phyloP scores from a whole-genome alignment of 495 filamentous ascomycete species.

The Penicillium tannophilum region DNA sequence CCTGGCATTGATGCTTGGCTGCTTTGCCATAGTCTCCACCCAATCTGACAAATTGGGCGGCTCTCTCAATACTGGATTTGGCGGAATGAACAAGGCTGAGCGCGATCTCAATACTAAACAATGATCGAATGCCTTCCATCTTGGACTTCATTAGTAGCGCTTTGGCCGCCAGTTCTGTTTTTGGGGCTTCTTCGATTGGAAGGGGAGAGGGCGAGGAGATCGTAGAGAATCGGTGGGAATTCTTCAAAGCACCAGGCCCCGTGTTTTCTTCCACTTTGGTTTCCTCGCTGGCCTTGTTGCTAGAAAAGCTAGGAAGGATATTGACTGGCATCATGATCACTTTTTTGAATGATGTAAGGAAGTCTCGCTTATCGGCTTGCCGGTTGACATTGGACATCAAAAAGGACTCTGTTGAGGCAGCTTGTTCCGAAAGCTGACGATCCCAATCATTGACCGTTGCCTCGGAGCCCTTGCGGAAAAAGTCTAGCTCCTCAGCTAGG shows the following conservation, averaged over 20 bases:
- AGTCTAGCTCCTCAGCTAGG: conserved; percentile 86
- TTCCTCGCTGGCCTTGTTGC: conserved; percentile 46
- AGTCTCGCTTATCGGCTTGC: conserved; percentile 94
- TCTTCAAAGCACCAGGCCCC: conserved; percentile 42
- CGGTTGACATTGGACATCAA: conserved; percentile 94
- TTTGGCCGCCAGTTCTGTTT: conserved; percentile 90
- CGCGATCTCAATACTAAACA: conserved; percentile 97
- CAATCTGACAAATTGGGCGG: conserved; percentile 76
- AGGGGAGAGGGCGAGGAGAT: conserved; percentile 48
- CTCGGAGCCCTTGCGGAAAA: conserved; percentile 75
- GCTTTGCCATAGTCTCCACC: conserved; percentile 79
- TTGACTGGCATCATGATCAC: conserved; percentile 99
- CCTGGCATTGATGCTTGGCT: conserved; percentile 86
- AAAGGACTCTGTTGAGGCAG: conserved; percentile 87
- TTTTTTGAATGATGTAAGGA: conserved; percentile 95
- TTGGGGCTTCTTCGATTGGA: conserved; percentile 68
- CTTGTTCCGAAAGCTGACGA: conserved; percentile 85
- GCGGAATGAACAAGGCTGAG: conserved; percentile 84
- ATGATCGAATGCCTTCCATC: conserved; percentile 86
- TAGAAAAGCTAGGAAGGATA: conserved; percentile 70
- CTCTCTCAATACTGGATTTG: conserved; percentile 86
- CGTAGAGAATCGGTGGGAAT: conserved; percentile 55
- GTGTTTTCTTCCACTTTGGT: conserved; percentile 38
- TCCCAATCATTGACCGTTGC: conserved; percentile 83
- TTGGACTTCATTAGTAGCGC: conserved; percentile 94